Conservation (phyloP, 805 yeast species). For the Millerozyma miso region DNA sequence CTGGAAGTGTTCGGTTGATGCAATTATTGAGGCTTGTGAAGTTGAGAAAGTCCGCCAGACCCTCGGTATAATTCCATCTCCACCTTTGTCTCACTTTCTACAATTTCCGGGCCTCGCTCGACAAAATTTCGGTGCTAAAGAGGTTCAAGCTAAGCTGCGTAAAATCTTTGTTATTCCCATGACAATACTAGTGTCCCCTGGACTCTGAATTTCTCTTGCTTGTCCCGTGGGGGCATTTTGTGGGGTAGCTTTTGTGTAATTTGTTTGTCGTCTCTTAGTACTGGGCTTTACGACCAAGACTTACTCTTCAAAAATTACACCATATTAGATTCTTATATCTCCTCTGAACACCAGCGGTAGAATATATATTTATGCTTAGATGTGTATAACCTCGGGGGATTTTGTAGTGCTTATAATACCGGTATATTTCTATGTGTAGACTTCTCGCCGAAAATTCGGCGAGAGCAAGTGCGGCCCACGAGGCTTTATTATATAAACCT, state of each 20-base stretch:
- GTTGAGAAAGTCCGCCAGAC: constrained; percentile 12
- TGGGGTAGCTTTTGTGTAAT: neutral
- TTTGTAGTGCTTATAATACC: neutral
- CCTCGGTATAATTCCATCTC: neutral
- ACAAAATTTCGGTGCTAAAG: too few species aligned
- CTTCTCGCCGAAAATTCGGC: neutral
- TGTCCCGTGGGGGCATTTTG: neutral
- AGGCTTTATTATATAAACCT: neutral
- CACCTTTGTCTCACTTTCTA: too few species aligned
- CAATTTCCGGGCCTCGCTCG: too few species aligned
- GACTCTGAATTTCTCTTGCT: too few species aligned
- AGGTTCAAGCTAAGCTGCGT: too few species aligned
- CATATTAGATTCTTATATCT: too few species aligned
- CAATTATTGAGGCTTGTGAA: constrained; percentile 32
- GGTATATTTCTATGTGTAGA: neutral
- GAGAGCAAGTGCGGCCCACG: neutral
- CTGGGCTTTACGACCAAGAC: neutral
- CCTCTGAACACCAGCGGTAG: too few species aligned
- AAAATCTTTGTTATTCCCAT: too few species aligned
- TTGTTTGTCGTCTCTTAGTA: neutral
- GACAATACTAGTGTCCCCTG: too few species aligned
- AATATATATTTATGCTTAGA: too few species aligned
- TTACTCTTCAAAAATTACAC: too few species aligned
- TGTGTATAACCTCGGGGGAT: too few species aligned
- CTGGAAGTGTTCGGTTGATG: constrained; percentile 52